Evolutionary conservation across 768 basidiomycete genomes (phyloP), one percentile per base, ranked within the genome.

Genomic region (Leccinum obscurum): DNA sequence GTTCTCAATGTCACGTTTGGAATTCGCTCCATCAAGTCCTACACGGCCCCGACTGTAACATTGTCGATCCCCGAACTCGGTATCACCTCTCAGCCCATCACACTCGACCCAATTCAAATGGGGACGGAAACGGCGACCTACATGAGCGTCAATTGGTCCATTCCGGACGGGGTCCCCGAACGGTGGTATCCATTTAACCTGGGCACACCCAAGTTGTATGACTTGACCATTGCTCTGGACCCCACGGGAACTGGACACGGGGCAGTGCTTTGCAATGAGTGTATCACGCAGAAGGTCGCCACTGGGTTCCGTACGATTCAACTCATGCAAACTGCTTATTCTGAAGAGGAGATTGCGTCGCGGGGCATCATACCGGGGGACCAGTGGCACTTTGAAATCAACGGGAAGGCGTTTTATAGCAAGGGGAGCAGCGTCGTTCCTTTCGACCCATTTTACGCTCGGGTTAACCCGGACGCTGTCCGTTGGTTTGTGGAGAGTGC

Each of bases 241-340:
- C 64, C 57, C 50, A 35, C 52, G 49, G 59, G 15, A 64, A 10
- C 4, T 34, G 32, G 32, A 5, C 32, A 34, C 11, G 32, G 32
- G 10, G 57, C 34, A 69, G 70, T 14, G 35, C 13, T 35, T 35
- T 35, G 35, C 7, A 37, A 66, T 20, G 62, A 65, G 24, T 57
- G 66, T 2, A 68, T 80, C 39, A 73, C 68, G 39, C 80, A 82
- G 62, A 76, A 75, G 20, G 77, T 77, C 3, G 78, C 77, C 30
- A 84, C 82, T 6, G 84, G 85, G 8, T 86, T 86, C 72, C 80
- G 85, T n/a, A 85, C 85, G 3, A 79, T 86, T 53, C 74, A 81
- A 53, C 78, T 85, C 34, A 75, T 79, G 28, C 84, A 85, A 69
- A 68, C 76, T 8, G 72, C 80, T 2, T 84, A 84, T 62, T 70